A percentile compares a stretch with the other conserved stretches of the same genome.
These are phyloP conservation scores for Malania oleifera DNA, from an alignment of 164 flowering plant species.

Conservation along the genomic window DNA sequence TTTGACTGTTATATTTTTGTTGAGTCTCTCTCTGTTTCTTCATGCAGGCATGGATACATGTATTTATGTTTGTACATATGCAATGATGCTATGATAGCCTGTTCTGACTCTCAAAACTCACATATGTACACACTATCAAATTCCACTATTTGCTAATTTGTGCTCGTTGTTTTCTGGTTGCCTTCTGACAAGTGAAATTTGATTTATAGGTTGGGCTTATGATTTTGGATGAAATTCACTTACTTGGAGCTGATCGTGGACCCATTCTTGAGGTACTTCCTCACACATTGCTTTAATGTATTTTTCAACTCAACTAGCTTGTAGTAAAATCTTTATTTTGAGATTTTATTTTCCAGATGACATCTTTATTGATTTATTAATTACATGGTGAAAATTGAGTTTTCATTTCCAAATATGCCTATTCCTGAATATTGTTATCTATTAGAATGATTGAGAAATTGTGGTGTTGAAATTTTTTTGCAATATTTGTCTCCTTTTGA, in stretches of 20 bases:
- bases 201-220: conserved; percentile 78
- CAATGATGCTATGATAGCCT: no score
- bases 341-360: neutral
- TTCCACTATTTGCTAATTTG: no score
- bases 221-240: conserved; percentile 97
- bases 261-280: conserved; percentile 93
- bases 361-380: neutral
- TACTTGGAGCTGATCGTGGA: conserved; percentile 98
- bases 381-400: neutral
- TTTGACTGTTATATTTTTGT: conserved; percentile 4
- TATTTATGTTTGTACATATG: neutral
- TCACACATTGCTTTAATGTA: neutral
- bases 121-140: no score
- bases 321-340: neutral
- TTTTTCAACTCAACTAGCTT: neutral
- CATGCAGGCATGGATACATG: no score
- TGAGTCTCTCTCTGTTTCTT: neutral
- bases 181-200: conserved; percentile 12
- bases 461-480: neutral
- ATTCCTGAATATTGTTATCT: neutral
- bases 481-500: neutral
- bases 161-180: no score
- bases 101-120: no score
- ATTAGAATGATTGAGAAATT: neutral
- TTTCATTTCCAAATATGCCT: neutral